Evolutionary conservation across 2,329 filamentous ascomycete species (phyloP).

Genomic region (Cadophora gregata): DNA sequence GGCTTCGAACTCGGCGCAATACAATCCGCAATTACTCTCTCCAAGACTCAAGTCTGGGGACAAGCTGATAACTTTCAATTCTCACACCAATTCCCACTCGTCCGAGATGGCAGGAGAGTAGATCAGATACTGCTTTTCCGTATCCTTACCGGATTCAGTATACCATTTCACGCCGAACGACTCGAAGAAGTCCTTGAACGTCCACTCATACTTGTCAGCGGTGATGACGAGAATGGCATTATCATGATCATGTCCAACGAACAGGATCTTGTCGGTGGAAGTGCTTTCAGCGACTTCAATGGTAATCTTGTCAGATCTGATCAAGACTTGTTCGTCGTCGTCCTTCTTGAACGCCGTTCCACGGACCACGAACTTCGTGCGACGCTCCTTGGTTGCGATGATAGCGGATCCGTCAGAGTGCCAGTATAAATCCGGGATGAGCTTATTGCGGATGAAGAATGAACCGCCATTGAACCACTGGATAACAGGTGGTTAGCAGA

Average conservation of each 20-base stretch:
- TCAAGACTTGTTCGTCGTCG: slow-evolving; percentile 1
- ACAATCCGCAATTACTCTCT: not conserved
- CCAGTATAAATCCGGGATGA: slow-evolving; percentile 3
- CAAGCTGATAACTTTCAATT: not conserved
- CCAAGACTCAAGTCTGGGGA: no score
- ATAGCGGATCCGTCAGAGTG: not conserved
- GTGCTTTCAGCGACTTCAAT: slow-evolving; percentile 7
- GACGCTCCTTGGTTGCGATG: not conserved
- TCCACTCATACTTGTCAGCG: slow-evolving; percentile 5
- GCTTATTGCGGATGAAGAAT: slow-evolving; percentile 9
- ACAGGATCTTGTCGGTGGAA: slow-evolving; percentile 4
- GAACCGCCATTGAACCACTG: slow-evolving; percentile 8
- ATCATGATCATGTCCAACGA: not conserved
- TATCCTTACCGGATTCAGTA: not conserved
- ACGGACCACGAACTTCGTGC: slow-evolving; percentile 5
- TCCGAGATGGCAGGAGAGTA: slow-evolving; percentile 3
- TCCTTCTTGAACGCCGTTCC: slow-evolving; percentile 2
- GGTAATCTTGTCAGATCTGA: slow-evolving; percentile 5
- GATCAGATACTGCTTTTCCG: not conserved
- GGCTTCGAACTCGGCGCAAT: not conserved
- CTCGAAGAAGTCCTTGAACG: slow-evolving; percentile 9
- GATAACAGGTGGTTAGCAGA: not conserved
- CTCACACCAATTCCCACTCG: slow-evolving; percentile 4
- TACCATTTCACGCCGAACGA: slow-evolving; percentile 1
- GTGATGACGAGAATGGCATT: not conserved